phyloP scores from a whole-genome alignment of 208 protist species.

The Acanthamoeba castellanii region DNA sequence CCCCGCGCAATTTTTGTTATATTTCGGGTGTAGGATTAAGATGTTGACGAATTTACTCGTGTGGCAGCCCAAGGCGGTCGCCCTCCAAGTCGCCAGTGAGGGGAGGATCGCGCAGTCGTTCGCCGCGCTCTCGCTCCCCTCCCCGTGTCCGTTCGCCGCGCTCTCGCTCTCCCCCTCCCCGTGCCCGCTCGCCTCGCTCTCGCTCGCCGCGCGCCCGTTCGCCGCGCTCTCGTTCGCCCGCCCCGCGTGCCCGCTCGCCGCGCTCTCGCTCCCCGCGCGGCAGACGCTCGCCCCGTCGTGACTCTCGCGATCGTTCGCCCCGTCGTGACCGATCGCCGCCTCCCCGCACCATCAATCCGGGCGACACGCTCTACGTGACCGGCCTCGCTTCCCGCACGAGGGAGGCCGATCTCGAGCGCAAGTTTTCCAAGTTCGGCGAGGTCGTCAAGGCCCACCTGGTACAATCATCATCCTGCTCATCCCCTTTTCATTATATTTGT shows the following conservation, averaged over 20 bases:
- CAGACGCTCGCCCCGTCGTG: background rate
- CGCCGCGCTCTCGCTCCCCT: too few relatives aligned
- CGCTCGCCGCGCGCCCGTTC: background rate
- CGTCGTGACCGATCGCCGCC: background rate
- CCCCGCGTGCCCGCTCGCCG: background rate
- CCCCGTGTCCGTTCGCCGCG: too few relatives aligned
- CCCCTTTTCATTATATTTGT: background rate
- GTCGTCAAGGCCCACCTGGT: conserved; percentile 43
- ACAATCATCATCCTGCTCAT: background rate
- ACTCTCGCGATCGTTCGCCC: background rate
- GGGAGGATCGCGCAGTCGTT: background rate
- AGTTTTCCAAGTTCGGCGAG: conserved; percentile 44
- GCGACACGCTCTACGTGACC: conserved; percentile 51
- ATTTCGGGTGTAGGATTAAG: too few relatives aligned
- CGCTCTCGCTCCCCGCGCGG: background rate
- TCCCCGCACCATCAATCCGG: background rate
- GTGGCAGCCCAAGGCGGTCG: background rate
- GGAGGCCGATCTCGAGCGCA: conserved; percentile 45
- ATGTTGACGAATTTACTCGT: too few relatives aligned
- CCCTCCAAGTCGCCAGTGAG: background rate
- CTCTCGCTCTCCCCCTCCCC: too few relatives aligned
- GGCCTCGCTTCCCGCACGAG: conserved; percentile 16
- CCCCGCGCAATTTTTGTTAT: too few relatives aligned
- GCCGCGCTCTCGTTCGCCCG: too few relatives aligned
- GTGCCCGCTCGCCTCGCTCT: background rate